phyloP scores from a whole-genome alignment of 2,329 filamentous ascomycete genomes.

The Cytospora paraplurivora region DNA sequence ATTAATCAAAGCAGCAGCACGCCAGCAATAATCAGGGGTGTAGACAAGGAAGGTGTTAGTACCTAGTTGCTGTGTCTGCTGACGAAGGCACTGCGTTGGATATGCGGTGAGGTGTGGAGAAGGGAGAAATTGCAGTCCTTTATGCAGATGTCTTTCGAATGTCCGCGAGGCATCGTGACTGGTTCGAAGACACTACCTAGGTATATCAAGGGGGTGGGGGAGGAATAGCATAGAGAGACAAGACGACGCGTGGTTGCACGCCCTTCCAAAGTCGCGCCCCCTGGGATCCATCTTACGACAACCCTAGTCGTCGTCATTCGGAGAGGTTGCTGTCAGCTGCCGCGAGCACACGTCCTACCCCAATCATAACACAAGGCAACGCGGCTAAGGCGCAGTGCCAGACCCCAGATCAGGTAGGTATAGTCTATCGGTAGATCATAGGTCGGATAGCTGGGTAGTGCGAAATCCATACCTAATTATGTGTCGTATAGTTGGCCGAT shows the following conservation, averaged over 20 bases:
- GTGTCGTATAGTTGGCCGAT: too few relatives aligned
- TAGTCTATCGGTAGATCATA: too few relatives aligned
- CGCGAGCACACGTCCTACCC: neutral
- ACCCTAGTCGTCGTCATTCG: neutral
- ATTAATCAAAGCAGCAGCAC: neutral
- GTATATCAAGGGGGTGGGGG: neutral
- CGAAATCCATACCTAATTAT: too few relatives aligned
- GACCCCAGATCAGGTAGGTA: neutral
- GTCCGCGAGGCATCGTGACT: constrained; percentile 16
- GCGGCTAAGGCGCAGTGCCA: neutral
- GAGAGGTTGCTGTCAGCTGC: neutral
- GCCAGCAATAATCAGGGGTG: neutral
- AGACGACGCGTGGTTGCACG: constrained; percentile 9
- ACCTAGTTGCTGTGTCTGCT: neutral
- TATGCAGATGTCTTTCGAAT: neutral
- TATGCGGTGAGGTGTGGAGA: constrained; percentile 8
- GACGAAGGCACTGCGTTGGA: neutral
- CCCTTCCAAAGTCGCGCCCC: too few relatives aligned
- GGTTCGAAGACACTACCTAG: constrained; percentile 9
- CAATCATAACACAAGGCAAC: neutral
- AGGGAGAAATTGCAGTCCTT: constrained; percentile 20
- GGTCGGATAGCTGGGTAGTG: too few relatives aligned
- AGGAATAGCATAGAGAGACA: neutral
- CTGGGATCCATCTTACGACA: neutral
- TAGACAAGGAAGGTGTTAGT: neutral